Conservation (phyloP, 108 stramenopile species). For the Nitzschia sp. region DNA sequence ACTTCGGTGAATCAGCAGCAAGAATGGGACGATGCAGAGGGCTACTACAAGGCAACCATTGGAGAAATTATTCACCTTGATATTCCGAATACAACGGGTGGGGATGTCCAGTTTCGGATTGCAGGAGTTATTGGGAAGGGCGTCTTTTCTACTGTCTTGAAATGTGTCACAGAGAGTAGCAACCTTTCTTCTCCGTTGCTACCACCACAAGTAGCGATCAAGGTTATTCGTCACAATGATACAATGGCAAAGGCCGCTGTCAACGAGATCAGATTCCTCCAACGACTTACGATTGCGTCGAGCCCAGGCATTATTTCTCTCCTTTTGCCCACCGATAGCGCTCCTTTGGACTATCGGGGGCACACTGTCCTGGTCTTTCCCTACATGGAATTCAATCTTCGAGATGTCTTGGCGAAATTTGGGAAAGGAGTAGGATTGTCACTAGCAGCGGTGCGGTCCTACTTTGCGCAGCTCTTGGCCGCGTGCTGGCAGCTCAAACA, state of each 20-base stretch:
- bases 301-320: slow-evolving; percentile 72
- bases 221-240: slow-evolving; percentile 96
- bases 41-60: slow-evolving; percentile 95
- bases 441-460: slow-evolving; percentile 86
- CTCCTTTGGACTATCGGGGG: slow-evolving; percentile 38
- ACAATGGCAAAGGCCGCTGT: slow-evolving; percentile 95
- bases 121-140: slow-evolving; percentile 93
- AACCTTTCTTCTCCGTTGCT: slow-evolving; percentile 22
- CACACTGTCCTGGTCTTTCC: slow-evolving; percentile 81
- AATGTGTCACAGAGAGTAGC: slow-evolving; percentile 57
- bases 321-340: slow-evolving; percentile 40
- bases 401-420: slow-evolving; percentile 58
- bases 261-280: slow-evolving; percentile 72
- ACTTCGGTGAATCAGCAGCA: slow-evolving; percentile 52
- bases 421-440: slow-evolving; percentile 93
- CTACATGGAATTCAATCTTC: slow-evolving; percentile 52
- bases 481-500: slow-evolving; percentile 86
- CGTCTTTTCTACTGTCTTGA: slow-evolving; percentile 95
- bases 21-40: slow-evolving; percentile 95
- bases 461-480: slow-evolving; percentile 88
- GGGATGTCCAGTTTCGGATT: slow-evolving; percentile 69
- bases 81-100: slow-evolving; percentile 8
- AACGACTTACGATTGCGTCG: slow-evolving; percentile 33
- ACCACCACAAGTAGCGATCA: slow-evolving; percentile 86
- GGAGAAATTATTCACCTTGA: slow-evolving; percentile 41